Evolutionary conservation across 371 early-diverging fungal genomes (phyloP).

Genomic region (Zychaea mexicana): DNA sequence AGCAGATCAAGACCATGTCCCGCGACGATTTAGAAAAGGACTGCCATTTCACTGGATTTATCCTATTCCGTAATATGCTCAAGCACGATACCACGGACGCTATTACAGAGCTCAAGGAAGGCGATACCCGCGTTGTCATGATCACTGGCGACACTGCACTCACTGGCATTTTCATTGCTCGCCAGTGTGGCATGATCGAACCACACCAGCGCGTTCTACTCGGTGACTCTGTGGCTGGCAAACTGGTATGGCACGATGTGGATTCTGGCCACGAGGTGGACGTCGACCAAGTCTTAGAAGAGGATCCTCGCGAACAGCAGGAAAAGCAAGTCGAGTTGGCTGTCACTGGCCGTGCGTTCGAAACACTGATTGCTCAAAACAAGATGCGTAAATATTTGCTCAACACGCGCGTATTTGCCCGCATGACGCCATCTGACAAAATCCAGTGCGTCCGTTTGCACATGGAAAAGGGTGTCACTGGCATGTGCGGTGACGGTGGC

Average conservation of each 20-base stretch:
- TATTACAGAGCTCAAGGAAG: slow-evolving; percentile 70
- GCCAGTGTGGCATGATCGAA: slow-evolving; percentile 33
- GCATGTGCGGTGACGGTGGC: slow-evolving; percentile 99
- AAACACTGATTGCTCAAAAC: slow-evolving; percentile 31
- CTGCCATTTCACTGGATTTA: slow-evolving; percentile 61
- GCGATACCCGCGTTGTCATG: slow-evolving; percentile 83
- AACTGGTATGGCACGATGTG: slow-evolving; percentile 26
- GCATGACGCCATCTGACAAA: slow-evolving; percentile 80
- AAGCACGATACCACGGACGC: slow-evolving; percentile 74
- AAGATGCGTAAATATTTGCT: slow-evolving; percentile 44
- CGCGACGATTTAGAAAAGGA: slow-evolving; percentile 69
- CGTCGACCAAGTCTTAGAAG: slow-evolving; percentile 4
- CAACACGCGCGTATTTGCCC: slow-evolving; percentile 68
- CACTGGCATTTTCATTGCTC: slow-evolving; percentile 78
- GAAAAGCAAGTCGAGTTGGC: slow-evolving; percentile 60
- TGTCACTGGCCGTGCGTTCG: slow-evolving; percentile 69
- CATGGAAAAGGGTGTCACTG: slow-evolving; percentile 62
- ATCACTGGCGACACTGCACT: slow-evolving; percentile 91
- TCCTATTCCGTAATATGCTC: slow-evolving; percentile 83
- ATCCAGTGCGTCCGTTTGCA: slow-evolving; percentile 62
- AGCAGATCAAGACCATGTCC: slow-evolving; percentile 30
- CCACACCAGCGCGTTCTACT: slow-evolving; percentile 54
- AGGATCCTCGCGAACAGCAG: slow-evolving; percentile 30
- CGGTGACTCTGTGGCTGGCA: slow-evolving; percentile 67
- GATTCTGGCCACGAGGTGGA: slow-evolving; percentile 19